Base-by-base conservation (phyloP, 208 protist species). In the Naegleria gruberi region DNA sequence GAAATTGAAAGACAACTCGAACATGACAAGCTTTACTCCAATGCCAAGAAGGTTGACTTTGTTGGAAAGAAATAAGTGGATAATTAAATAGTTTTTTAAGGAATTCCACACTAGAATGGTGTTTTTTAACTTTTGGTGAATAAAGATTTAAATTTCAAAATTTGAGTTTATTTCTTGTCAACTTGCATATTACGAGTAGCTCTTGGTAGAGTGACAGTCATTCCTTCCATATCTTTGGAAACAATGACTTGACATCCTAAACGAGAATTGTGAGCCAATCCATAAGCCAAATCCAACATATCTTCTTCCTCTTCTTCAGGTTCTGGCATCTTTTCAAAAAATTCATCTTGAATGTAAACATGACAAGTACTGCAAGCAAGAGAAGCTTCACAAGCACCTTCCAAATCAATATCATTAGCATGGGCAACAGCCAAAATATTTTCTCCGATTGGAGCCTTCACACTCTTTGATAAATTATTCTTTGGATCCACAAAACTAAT, bases 361-460 rank as follows among this genome's bases (percentile, higher is more conserved):
- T 99, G 98, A 91, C 98, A 99, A n/a, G 98, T 99, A 51, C 97
- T 98, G 92, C 98, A 99, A 45, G 98, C 98, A 73, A 98, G 96
- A 7, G 96, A 97, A 23, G 96, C 96, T 30, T 97, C 98, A 90
- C 98, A 99, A 37, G 98, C 97, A 0, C 97, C 98, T 91, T 99
- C 98, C 85, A 99, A 95, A 44, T 98, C 97, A 82, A 99, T 92
- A 45, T 96, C 96, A 85, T 99, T 95, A 81, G 96, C 95, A 55
- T 96, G 95, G 47, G 96, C 96, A 45, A 98, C 95, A 46, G 98
- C 97, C 41, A 99, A 93, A 10, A 99, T 90, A n/a, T 92, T 95
- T 88, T 97, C 95, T n/a, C 98, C 98, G 8, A 89, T 77, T 37
- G 34, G 40, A 4, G 86, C 86, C 34, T 89, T 12, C 10, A 89